Evolutionary conservation across 192 early-diverging fungal genomes (phyloP).

Genomic region (Glomus cerebriforme): DNA sequence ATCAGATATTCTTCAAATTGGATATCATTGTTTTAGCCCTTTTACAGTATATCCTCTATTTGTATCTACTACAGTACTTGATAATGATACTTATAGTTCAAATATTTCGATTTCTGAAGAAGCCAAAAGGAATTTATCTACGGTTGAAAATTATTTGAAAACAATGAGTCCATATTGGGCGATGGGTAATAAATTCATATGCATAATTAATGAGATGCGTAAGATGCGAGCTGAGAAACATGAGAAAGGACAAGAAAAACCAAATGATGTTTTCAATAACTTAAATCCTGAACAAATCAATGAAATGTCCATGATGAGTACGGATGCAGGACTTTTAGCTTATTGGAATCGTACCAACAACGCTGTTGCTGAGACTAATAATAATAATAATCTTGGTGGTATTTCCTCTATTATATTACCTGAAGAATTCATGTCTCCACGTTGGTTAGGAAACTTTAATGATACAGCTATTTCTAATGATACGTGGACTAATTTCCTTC

Average conservation of each 20-base stretch:
- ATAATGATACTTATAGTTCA: conserved; percentile 47
- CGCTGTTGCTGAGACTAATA: background rate
- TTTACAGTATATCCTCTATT: conserved; percentile 53
- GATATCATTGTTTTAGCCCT: conserved; percentile 39
- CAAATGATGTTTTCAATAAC: background rate
- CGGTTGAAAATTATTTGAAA: conserved; percentile 43
- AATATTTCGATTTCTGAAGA: conserved; percentile 38
- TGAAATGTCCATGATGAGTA: background rate
- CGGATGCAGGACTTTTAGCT: conserved; percentile 13
- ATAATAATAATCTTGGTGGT: background rate
- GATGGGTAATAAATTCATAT: conserved; percentile 50
- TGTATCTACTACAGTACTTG: conserved; percentile 52
- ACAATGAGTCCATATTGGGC: conserved; percentile 53
- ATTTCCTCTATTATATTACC: background rate
- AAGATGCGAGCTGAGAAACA: too few relatives aligned
- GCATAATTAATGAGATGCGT: conserved; percentile 10
- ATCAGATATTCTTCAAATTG: conserved; percentile 36
- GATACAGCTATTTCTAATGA: background rate
- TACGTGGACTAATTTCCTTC: conserved; percentile 9
- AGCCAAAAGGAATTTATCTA: conserved; percentile 43
- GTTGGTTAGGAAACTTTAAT: background rate
- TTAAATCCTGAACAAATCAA: background rate
- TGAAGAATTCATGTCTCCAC: background rate
- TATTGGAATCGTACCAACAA: conserved; percentile 11
- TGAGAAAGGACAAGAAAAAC: background rate